These are phyloP conservation scores for Saitozyma sp. DNA, from an alignment of 768 basidiomycete species.

Conservation along the genomic window DNA sequence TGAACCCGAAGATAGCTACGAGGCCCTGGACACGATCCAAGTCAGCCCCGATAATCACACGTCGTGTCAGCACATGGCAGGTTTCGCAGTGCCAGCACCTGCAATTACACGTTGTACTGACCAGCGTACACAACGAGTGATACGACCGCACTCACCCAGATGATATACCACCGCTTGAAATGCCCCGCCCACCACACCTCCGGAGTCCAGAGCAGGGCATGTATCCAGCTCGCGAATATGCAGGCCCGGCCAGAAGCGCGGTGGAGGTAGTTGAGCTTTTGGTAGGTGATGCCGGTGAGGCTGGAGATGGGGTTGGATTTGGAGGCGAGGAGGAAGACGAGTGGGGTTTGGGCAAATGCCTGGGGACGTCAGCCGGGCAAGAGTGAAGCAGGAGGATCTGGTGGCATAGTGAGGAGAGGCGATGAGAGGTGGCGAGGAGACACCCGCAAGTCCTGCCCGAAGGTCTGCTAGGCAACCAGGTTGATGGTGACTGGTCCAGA, in stretches of 20 bases:
- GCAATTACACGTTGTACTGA: no score
- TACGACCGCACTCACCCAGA: constrained; percentile 20
- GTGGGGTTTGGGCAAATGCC: constrained; percentile 57
- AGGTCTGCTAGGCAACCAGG: neutral
- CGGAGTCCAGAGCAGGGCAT: constrained; percentile 28
- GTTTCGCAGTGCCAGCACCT: neutral
- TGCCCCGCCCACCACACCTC: constrained; percentile 20
- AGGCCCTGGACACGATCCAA: constrained; percentile 12
- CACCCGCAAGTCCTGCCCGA: neutral
- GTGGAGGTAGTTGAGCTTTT: constrained; percentile 57
- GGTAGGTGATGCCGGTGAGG: constrained; percentile 62
- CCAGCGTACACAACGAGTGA: no score
- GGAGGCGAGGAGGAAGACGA: constrained; percentile 62
- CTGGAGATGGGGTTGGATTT: constrained; percentile 65
- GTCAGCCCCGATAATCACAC: neutral
- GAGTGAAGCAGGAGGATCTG: neutral
- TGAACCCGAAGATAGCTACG: constrained; percentile 34
- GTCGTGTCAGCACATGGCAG: neutral
- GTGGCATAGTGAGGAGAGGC: neutral
- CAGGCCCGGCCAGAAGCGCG: constrained; percentile 44
- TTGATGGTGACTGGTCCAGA: neutral
- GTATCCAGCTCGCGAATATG: constrained; percentile 40
- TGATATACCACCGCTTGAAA: constrained; percentile 19
- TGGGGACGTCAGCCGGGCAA: neutral
- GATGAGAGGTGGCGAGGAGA: neutral